Conservation (phyloP, 1,139 yeast species). For the Magnusiomyces suaveolens region DNA sequence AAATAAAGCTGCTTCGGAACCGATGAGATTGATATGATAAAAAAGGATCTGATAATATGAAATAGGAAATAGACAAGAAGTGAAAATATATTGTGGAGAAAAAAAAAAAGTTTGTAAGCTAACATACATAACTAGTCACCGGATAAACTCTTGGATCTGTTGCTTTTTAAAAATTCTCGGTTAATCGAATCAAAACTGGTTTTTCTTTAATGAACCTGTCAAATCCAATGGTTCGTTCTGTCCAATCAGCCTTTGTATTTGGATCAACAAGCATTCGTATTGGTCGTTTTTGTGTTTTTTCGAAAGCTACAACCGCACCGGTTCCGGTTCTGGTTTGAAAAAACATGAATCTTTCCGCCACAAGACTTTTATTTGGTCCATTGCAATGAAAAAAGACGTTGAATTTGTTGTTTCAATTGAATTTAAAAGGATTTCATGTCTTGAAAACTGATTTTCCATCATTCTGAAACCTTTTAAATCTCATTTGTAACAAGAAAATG, state of each 20-base stretch:
- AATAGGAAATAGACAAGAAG: neutral
- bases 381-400: no score
- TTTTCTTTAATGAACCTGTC: neutral
- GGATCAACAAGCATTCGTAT: neutral
- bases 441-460: no score
- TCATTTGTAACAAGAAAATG: no score
- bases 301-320: no score
- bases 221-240: neutral
- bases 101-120: neutral
- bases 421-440: no score
- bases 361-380: no score
- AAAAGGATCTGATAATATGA: neutral
- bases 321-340: no score
- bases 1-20: neutral
- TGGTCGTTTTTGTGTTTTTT: neutral
- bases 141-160: no score
- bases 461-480: no score
- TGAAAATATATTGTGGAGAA: neutral
- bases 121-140: neutral
- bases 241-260: neutral
- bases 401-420: no score
- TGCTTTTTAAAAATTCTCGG: no score
- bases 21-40: neutral
- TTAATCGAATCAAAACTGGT: neutral
- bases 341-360: no score